phyloP scores from a whole-genome alignment of 2,329 filamentous ascomycete genomes.

The Parastagonospora avenae region DNA sequence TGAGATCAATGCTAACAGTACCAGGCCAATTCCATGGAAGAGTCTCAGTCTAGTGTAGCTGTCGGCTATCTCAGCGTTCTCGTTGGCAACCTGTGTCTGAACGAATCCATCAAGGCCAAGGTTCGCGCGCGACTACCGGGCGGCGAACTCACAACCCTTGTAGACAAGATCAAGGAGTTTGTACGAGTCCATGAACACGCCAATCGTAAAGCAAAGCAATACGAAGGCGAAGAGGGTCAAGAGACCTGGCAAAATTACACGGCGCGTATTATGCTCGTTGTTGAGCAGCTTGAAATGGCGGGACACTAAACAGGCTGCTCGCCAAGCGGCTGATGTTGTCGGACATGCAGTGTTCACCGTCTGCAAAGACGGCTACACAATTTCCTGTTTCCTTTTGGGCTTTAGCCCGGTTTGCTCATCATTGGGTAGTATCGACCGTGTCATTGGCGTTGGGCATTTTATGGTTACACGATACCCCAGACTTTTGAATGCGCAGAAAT shows the following conservation, averaged over 20 bases:
- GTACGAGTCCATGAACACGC: constrained; percentile 64
- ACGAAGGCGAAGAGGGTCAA: constrained; percentile 55
- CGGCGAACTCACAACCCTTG: constrained; percentile 55
- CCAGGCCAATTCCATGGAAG: constrained; percentile 63
- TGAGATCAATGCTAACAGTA: constrained; percentile 15
- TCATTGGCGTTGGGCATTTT: constrained; percentile 13
- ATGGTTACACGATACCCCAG: constrained; percentile 22
- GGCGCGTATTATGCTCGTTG: constrained; percentile 58
- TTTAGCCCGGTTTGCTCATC: neutral
- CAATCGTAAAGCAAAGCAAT: constrained; percentile 54
- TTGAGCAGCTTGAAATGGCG: constrained; percentile 50
- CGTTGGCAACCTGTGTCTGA: constrained; percentile 78
- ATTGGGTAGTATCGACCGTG: constrained; percentile 2
- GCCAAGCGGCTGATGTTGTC: constrained; percentile 2
- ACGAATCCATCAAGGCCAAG: constrained; percentile 50
- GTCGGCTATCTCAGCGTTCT: constrained; percentile 86
- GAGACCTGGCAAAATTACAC: constrained; percentile 58
- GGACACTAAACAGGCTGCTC: constrained; percentile 8
- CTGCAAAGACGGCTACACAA: constrained; percentile 1
- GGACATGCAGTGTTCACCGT: neutral
- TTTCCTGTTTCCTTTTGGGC: constrained; percentile 10
- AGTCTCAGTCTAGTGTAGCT: constrained; percentile 79
- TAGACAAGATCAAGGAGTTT: constrained; percentile 67
- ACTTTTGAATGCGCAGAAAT: constrained; percentile 6
- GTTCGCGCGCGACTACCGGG: constrained; percentile 53